Conservation (phyloP, 2,329 filamentous ascomycete species). For the Sporothrix brasiliensis region DNA sequence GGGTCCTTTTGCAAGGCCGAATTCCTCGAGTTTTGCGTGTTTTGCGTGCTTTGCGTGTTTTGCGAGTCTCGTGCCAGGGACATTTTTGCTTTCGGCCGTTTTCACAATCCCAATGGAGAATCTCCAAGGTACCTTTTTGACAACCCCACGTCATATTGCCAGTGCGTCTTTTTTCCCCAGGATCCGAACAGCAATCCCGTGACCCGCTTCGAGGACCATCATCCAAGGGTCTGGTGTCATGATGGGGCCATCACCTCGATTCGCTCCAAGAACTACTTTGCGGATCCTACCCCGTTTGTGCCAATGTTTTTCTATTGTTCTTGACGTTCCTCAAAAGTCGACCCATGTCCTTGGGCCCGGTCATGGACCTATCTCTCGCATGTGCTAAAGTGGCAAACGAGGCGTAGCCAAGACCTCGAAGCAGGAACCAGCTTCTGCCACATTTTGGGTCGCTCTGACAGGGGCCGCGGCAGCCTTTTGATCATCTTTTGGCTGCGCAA, state of each 20-base stretch:
- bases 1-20: background rate
- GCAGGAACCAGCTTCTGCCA: background rate
- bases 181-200: background rate
- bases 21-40: background rate
- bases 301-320: background rate
- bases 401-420: background rate
- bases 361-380: background rate
- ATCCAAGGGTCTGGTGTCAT: background rate
- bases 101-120: background rate
- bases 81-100: background rate
- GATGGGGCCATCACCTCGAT: background rate
- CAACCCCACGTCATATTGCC: conserved; percentile 12
- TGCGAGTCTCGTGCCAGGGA: conserved; percentile 13
- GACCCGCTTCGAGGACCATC: background rate
- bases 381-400: background rate
- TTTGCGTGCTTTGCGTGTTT: background rate
- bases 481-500: background rate
- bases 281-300: too few species aligned
- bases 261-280: too few species aligned
- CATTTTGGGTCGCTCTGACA: background rate
- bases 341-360: background rate
- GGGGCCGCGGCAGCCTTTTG: background rate
- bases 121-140: background rate
- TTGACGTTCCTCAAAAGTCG: background rate
- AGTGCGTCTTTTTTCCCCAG: background rate